Conservation (phyloP, 2,329 filamentous ascomycete species). For the Trichoderma lentiforme region DNA sequence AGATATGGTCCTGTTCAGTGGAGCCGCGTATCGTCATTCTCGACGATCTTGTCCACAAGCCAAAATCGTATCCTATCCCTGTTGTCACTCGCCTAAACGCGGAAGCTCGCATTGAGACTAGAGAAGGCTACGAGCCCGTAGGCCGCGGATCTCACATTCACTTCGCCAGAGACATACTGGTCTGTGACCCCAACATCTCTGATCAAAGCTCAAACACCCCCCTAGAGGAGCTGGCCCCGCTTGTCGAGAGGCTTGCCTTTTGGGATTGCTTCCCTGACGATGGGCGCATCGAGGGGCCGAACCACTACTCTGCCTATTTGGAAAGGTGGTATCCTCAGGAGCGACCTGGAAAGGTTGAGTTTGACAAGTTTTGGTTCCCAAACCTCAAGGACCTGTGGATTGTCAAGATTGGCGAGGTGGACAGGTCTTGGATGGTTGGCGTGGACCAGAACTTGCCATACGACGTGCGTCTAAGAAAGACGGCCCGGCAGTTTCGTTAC, state of each 20-base stretch:
- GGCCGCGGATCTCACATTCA: conserved; percentile 36
- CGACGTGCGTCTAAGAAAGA: conserved; percentile 30
- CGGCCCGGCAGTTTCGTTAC: conserved; percentile 38
- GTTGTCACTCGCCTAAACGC: conserved; percentile 36
- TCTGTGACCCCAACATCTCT: conserved; percentile 37
- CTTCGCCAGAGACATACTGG: conserved; percentile 36
- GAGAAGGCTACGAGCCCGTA: conserved; percentile 35
- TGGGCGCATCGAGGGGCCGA: conserved; percentile 32
- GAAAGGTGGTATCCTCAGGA: conserved; percentile 32
- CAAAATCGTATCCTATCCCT: conserved; percentile 34
- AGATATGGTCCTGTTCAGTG: conserved; percentile 37
- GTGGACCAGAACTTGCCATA: conserved; percentile 31
- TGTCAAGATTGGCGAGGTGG: conserved; percentile 39
- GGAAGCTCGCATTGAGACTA: conserved; percentile 35
- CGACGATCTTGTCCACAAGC: conserved; percentile 32
- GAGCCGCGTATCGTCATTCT: conserved; percentile 38
- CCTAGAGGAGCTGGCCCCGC: conserved; percentile 34
- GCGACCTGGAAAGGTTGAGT: conserved; percentile 33
- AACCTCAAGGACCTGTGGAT: conserved; percentile 39
- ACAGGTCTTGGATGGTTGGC: conserved; percentile 35
- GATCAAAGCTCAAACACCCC: conserved; percentile 32
- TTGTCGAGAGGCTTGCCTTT: conserved; percentile 35
- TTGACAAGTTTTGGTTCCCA: conserved; percentile 39
- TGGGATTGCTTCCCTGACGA: conserved; percentile 42
- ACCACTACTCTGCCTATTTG: conserved; percentile 36